Evolutionary conservation across 441 rosid species (phyloP).

Genomic region (Populus hybrid): DNA sequence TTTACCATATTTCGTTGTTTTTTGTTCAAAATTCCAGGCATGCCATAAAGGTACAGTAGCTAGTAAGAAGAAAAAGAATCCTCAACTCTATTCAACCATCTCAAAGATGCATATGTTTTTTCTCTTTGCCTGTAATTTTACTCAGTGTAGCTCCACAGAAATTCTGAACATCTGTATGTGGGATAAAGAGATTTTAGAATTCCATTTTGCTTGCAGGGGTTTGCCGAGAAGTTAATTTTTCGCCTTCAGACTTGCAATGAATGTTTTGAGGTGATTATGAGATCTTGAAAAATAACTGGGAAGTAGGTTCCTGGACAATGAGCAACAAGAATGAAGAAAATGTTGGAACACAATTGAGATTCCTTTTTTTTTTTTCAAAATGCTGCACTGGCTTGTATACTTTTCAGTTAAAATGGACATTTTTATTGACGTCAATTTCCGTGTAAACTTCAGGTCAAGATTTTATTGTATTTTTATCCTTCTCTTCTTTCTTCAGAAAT

Average conservation of each 20-base stretch:
- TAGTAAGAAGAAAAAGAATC: slow-evolving; percentile 91
- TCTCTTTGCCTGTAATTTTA: slow-evolving; percentile 8
- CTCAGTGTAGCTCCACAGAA: slow-evolving; percentile 5
- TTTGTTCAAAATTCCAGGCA: slow-evolving; percentile 48
- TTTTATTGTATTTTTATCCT: slow-evolving; percentile 71
- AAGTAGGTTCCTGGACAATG: neutral
- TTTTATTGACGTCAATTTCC: neutral
- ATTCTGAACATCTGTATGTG: neutral
- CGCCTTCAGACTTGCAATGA: slow-evolving; percentile 88
- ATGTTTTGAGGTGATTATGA: slow-evolving; percentile 61
- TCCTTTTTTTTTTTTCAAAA: neutral
- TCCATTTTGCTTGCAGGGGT: slow-evolving; percentile 50
- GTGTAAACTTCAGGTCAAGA: slow-evolving; percentile 71
- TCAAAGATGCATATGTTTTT: slow-evolving; percentile 84
- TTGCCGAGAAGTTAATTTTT: slow-evolving; percentile 77
- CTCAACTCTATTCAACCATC: slow-evolving; percentile 60
- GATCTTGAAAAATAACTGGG: neutral
- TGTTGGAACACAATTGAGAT: neutral
- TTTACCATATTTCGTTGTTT: neutral
- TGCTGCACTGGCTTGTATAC: neutral
- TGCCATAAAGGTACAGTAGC: slow-evolving; percentile 72
- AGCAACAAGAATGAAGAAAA: neutral
- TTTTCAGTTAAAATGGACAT: neutral
- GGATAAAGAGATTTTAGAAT: neutral
- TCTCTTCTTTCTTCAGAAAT: slow-evolving; percentile 77